Evolutionary conservation across 83 land plant genomes (phyloP).

Genomic region (Picea abies): DNA sequence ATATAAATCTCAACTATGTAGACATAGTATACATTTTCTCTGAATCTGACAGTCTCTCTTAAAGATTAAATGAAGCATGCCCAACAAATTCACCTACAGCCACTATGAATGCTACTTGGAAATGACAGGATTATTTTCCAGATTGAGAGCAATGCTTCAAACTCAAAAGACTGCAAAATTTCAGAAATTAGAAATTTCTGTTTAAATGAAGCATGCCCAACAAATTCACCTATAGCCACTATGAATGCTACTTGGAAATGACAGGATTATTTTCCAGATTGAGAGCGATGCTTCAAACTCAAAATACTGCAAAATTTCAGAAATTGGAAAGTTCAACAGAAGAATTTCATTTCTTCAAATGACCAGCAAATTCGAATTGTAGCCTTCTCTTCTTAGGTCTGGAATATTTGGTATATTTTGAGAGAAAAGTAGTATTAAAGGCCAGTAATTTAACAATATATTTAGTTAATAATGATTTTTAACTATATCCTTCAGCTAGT

Average conservation of each 20-base stretch:
- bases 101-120: not conserved
- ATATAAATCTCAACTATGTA: too few species aligned
- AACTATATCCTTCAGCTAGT: too few species aligned
- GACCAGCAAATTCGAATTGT: not conserved
- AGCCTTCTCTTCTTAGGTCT: not conserved
- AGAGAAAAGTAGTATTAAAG: not conserved
- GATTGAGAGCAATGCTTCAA: not conserved
- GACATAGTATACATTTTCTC: too few species aligned
- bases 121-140: not conserved
- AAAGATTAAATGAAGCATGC: too few species aligned
- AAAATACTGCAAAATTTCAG: not conserved
- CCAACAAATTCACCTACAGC: too few species aligned
- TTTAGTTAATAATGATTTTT: too few species aligned
- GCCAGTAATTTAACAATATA: not conserved
- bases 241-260: not conserved
- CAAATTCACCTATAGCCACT: too few species aligned
- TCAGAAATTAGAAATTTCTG: not conserved
- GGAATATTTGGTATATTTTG: not conserved
- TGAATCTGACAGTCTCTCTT: too few species aligned
- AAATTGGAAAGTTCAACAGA: not conserved
- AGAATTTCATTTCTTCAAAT: not conserved
- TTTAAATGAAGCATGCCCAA: not conserved
- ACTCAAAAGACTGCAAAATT: not conserved
- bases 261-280: too few species aligned
- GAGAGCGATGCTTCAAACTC: not conserved